Percentiles rank a stretch among this genome's conserved stretches.
These are phyloP conservation scores for Torulaspora franciscae DNA, from an alignment of 805 yeast genomes.

Conservation along the genomic window DNA sequence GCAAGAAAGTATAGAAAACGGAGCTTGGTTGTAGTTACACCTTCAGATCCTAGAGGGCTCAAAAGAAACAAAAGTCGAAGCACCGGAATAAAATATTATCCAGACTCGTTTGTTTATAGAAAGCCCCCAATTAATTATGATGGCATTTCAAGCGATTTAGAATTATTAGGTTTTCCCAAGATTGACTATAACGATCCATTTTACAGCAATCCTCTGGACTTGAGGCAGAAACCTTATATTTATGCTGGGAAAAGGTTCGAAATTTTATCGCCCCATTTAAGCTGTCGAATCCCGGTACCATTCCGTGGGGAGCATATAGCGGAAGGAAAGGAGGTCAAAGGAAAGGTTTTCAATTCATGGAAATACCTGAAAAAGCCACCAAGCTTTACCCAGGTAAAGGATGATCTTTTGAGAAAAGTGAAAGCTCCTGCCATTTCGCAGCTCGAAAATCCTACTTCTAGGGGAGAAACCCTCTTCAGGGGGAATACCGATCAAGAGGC, in stretches of 20 bases:
- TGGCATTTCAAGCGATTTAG: conserved; percentile 46
- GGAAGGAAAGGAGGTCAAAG: conserved; percentile 2
- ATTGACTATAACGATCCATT: conserved; percentile 58
- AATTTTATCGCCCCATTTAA: conserved; percentile 40
- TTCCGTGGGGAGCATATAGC: conserved; percentile 20
- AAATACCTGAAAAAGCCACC: conserved; percentile 50
- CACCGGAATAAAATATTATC: conserved; percentile 5
- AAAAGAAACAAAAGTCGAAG: background rate
- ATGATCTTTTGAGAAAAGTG: conserved; percentile 11
- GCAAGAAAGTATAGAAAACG: conserved; percentile 14
- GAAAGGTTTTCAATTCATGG: conserved; percentile 37
- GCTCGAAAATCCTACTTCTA: conserved; percentile 45
- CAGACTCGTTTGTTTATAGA: conserved; percentile 14
- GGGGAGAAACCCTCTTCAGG: conserved; percentile 25
- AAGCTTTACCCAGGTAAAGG: conserved; percentile 34
- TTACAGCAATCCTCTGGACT: conserved; percentile 51
- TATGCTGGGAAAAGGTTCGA: conserved; percentile 64
- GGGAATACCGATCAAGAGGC: conserved; percentile 12
- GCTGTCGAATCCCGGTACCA: conserved; percentile 32
- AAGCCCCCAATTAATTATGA: conserved; percentile 19
- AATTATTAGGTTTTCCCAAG: conserved; percentile 44
- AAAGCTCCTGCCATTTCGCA: conserved; percentile 42
- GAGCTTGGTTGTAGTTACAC: background rate
- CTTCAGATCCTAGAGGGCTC: background rate
- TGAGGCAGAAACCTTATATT: conserved; percentile 49